A percentile compares a stretch with the other conserved stretches of the same genome.
Evolutionary conservation across 345 rosid species (phyloP).

Genomic region (Camelina sativa): DNA sequence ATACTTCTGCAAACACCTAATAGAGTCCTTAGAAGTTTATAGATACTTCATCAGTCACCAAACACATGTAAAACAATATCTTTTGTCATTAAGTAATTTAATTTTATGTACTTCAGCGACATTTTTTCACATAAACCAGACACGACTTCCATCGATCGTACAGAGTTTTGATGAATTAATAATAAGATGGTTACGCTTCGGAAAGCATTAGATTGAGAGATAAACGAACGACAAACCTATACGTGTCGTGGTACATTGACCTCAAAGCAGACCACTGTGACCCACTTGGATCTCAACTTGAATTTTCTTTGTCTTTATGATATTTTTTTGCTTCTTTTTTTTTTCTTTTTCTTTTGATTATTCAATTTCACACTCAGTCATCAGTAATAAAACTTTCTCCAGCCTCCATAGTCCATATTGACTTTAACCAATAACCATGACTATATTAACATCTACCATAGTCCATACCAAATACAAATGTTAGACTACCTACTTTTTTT

Average conservation of each 20-base stretch:
- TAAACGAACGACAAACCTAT: slow-evolving; percentile 33
- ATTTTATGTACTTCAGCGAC: slow-evolving; percentile 28
- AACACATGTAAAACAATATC: slow-evolving; percentile 16
- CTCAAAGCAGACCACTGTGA: slow-evolving; percentile 40
- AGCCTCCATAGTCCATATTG: slow-evolving; percentile 11
- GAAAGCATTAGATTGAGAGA: slow-evolving; percentile 14
- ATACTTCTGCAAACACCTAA: slow-evolving; percentile 28
- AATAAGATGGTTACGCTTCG: neutral
- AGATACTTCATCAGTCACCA: slow-evolving; percentile 21
- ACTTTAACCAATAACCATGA: neutral
- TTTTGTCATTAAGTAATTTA: slow-evolving; percentile 22
- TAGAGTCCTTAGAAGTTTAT: slow-evolving; percentile 7
- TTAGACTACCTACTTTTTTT: neutral
- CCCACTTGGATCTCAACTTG: slow-evolving; percentile 50
- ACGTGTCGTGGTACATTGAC: slow-evolving; percentile 38
- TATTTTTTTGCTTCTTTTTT: slow-evolving; percentile 2
- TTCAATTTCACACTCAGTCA: slow-evolving; percentile 8
- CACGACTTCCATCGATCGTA: slow-evolving; percentile 36
- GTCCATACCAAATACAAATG: slow-evolving; percentile 2
- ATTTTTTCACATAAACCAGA: slow-evolving; percentile 36
- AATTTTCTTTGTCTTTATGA: slow-evolving; percentile 36
- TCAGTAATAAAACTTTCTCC: neutral
- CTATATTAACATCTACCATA: slow-evolving; percentile 10
- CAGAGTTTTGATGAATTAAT: slow-evolving; percentile 6
- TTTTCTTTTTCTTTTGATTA: slow-evolving; percentile 12